A percentile compares a stretch with the other conserved stretches of the same genome.
phyloP scores from a whole-genome alignment of 768 basidiomycete species.

The Leccinum disarticulatum region DNA sequence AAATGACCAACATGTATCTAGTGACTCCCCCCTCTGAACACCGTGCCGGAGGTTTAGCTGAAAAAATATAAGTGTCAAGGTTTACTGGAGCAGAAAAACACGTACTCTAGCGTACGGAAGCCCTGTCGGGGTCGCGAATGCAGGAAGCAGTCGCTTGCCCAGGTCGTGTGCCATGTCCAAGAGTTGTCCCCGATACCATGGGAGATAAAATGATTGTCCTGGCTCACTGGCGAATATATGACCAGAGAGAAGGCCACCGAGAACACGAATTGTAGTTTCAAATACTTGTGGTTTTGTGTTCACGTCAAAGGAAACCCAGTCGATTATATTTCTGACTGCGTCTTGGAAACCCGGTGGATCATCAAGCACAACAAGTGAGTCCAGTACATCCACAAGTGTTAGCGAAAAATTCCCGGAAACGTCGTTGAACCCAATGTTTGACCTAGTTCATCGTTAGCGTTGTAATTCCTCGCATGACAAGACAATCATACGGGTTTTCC shows the following conservation, averaged over 20 bases:
- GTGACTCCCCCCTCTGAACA: constrained; percentile 68
- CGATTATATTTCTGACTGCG: constrained; percentile 81
- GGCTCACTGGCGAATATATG: constrained; percentile 76
- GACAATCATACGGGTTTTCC: constrained; percentile 66
- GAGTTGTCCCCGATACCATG: constrained; percentile 84
- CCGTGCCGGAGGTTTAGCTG: constrained; percentile 87
- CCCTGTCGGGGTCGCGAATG: constrained; percentile 89
- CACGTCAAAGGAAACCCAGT: constrained; percentile 87
- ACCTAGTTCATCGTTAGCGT: constrained; percentile 35
- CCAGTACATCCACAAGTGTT: constrained; percentile 79
- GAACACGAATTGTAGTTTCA: constrained; percentile 91
- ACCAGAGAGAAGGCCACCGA: constrained; percentile 87
- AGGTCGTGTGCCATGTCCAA: constrained; percentile 83
- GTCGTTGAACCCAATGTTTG: constrained; percentile 83
- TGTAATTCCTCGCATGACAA: constrained; percentile 4
- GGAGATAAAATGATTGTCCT: constrained; percentile 67
- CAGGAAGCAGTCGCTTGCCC: constrained; percentile 82
- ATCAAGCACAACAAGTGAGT: constrained; percentile 85
- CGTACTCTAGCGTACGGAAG: constrained; percentile 86
- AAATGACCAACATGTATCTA: constrained; percentile 74
- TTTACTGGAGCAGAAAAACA: constrained; percentile 1
- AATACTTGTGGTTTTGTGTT: constrained; percentile 98
- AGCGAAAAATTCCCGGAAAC: constrained; percentile 93
- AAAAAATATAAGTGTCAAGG: constrained; percentile 2
- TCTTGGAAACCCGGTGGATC: constrained; percentile 77